A percentile compares a stretch with the other conserved stretches of the same genome.
phyloP scores from a whole-genome alignment of 176 grass and related monocot species.

The Cymbopogon citratus region DNA sequence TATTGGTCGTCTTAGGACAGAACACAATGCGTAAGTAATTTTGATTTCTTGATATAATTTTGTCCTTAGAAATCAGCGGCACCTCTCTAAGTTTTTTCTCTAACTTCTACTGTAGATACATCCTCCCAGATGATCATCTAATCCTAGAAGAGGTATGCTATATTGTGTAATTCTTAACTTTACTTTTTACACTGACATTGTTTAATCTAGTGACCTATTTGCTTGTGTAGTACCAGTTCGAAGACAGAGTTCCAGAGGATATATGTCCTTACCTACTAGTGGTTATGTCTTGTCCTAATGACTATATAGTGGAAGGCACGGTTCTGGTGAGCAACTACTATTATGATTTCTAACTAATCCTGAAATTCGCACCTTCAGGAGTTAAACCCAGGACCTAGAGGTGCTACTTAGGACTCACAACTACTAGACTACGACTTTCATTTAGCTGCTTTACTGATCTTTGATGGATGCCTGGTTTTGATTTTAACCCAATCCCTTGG shows the following conservation, averaged over 20 bases:
- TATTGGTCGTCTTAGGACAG: constrained; percentile 37
- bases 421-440: background rate
- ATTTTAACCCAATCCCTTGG: background rate
- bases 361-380: background rate
- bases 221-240: constrained; percentile 32
- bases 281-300: constrained; percentile 28
- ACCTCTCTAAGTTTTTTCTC: constrained; percentile 19
- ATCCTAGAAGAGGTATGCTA: constrained; percentile 49
- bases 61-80: constrained; percentile 8
- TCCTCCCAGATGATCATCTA: constrained; percentile 65
- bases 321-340: constrained; percentile 34
- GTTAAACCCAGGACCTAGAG: background rate
- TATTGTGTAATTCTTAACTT: constrained; percentile 2
- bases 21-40: constrained; percentile 40
- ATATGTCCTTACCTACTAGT: constrained; percentile 65
- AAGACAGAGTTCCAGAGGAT: constrained; percentile 62
- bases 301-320: constrained; percentile 25
- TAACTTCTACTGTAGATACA: constrained; percentile 48
- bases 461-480: background rate
- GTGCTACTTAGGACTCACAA: background rate
- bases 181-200: background rate
- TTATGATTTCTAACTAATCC: background rate
- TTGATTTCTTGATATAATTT: constrained; percentile 18
- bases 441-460: constrained; percentile 15
- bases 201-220: constrained; percentile 8